Base-by-base conservation (phyloP, 1,139 yeast species). In the Nakaseomyces sp. region DNA sequence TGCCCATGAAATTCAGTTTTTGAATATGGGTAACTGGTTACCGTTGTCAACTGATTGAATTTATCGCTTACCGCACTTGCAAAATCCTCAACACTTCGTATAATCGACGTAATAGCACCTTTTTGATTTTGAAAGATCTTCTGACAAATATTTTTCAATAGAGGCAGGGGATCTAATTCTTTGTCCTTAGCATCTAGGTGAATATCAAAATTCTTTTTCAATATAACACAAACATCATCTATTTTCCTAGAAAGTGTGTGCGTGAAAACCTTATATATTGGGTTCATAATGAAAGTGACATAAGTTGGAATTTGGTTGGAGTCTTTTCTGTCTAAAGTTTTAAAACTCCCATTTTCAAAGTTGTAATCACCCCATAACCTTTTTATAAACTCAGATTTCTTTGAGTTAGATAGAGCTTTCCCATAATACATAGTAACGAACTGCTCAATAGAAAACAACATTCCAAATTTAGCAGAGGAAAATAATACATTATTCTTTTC, bases 291-390 rank as follows among this genome's bases (percentile, higher is more conserved):
- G 52, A 88, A 83, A 47, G 74, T 72, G 12, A 77, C 74, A 60
- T 89, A 89, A 0, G 89, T 65, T 1, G 56, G 51, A 8, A 41
- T 33, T 22, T 46, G 65, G 18, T 69, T 61, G 1, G 60, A 46
- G 6, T 55, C 49, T 39, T 6, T 26, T 26, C 55, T 60, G n/a
- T 35, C 18, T 6, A 28, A 7, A 17, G 25, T 26, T 2, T 55
- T 47, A 53, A 87, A 80, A 45, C 66, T 71, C 0, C 60, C 58
- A 1, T 68, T 57, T 44, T 77, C 66, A 55, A 67, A 85, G 55
- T 71, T 81, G 12, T 78, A 58, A 50, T 83, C 81, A 0, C 95
- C 96, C 96, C 97, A 89, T 30, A 88, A 61, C 45, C 78, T 67
- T 36, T 61, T 60, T 1, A 76, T 63, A 54, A 87, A 77, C 3